Base-by-base conservation (phyloP, 805 yeast genomes). In the Hanseniaspora vineae region DNA sequence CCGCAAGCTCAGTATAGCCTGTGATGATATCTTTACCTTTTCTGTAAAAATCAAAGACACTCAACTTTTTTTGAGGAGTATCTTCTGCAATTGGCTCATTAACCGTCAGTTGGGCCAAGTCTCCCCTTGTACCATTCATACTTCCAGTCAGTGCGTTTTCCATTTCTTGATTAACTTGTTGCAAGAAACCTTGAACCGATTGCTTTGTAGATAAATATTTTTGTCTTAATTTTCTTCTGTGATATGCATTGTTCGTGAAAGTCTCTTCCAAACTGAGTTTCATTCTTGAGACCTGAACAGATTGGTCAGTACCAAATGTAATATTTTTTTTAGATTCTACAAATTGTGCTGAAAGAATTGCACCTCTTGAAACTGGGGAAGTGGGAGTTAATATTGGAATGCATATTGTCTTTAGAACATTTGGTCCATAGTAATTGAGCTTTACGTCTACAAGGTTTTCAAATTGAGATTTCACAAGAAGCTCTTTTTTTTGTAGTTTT, bases 381-480 rank as follows among this genome's bases (percentile, higher is more conserved):
- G 44, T 18, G 1, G 39, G 39, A 3, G 44, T 31, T 13, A 42
- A 31, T 4, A 43, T 14, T 2, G 50, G 47, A 4, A 47, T 17
- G 29, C 50, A 47, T 12, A 47, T 40, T 13, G 50, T 42, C 31
- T 47, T 47, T 18, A 47, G 40, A 9, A 33, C 42, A 40, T 47
- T 40, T n/a, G 50, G 35, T 1, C 50, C 50, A 19, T 47, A 40
- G n/a, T 40, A 47, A 9, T 12, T 33, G 19, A 39, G 17, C 14
- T 39, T 39, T 4, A 17, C 14, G 14, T 39, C 19, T 17, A 15
- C 3, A 39, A 17, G 15, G 14, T 15, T 12, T 4, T 39, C 20
- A 6, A 17, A 18, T 14, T 12, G 13, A 8, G 20, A 8, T 15
- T 39, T 15, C 10, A 39, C 3, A 11, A 9, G 14, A 11, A n/a